These are phyloP conservation scores for Malassezia pachydermatis DNA, from an alignment of 1,284 basidiomycete genomes.

Conservation along the genomic window DNA sequence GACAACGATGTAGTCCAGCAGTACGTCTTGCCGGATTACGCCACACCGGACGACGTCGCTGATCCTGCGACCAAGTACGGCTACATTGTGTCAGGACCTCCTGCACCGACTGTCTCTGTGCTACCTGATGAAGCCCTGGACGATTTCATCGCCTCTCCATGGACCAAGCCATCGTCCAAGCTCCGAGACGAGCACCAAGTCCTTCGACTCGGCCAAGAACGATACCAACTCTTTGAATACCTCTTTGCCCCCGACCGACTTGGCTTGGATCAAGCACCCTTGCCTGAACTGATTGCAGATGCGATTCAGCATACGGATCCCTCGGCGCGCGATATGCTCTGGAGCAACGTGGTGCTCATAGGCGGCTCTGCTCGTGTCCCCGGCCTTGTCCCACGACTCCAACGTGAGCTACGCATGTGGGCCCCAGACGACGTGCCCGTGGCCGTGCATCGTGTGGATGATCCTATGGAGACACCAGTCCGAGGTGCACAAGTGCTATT, in stretches of 20 bases:
- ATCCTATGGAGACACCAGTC: constrained; percentile 4
- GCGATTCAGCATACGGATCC: constrained; percentile 62
- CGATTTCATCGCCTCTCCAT: constrained; percentile 17
- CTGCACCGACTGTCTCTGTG: neutral
- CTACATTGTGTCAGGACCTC: constrained; percentile 17
- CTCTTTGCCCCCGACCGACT: constrained; percentile 79
- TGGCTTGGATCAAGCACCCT: constrained; percentile 68
- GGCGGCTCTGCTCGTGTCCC: constrained; percentile 70
- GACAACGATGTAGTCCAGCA: constrained; percentile 66
- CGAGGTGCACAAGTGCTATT: constrained; percentile 6
- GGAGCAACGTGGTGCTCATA: constrained; percentile 79
- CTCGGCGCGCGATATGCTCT: constrained; percentile 73
- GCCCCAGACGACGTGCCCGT: constrained; percentile 26
- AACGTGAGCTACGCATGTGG: constrained; percentile 21
- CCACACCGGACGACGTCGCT: constrained; percentile 47
- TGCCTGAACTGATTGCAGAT: constrained; percentile 63
- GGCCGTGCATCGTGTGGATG: constrained; percentile 8
- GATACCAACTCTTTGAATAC: constrained; percentile 77
- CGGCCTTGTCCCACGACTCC: constrained; percentile 66
- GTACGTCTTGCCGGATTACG: constrained; percentile 79
- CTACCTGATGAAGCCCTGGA: constrained; percentile 21
- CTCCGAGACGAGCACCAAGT: constrained; percentile 60
- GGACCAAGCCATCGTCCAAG: constrained; percentile 1
- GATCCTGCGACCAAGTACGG: constrained; percentile 23
- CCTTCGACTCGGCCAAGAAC: constrained; percentile 73